Percentiles rank a stretch among this genome's conserved stretches.
Conservation (phyloP, 306 rosid species). For the Glycine soja region DNA sequence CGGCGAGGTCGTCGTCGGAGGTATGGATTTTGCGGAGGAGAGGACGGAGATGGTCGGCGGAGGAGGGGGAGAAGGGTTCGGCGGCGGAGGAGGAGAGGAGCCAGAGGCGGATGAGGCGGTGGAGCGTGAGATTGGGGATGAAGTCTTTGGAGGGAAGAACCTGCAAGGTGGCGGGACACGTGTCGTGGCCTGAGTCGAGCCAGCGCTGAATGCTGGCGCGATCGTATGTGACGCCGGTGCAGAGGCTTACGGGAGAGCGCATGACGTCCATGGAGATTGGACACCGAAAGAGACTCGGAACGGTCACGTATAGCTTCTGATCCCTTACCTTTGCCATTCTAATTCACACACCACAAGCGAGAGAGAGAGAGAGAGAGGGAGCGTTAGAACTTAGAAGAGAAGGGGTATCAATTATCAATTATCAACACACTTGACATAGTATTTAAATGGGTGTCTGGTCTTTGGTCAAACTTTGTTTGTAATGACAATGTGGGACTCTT, state of each 20-base stretch:
- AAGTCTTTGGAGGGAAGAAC: constrained; percentile 63
- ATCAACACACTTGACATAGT: too few species aligned
- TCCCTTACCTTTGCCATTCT: constrained; percentile 56
- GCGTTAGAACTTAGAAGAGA: too few species aligned
- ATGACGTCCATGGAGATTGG: constrained; percentile 73
- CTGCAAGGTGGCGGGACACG: constrained; percentile 75
- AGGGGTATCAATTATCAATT: too few species aligned
- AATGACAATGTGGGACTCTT: constrained; percentile 5
- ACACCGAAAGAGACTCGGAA: constrained; percentile 61
- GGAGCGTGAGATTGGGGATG: constrained; percentile 68
- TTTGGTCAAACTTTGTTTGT: constrained; percentile 39
- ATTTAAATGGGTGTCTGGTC: not conserved
- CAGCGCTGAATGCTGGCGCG: constrained; percentile 69
- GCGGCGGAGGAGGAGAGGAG: constrained; percentile 31
- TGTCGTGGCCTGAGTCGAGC: constrained; percentile 71
- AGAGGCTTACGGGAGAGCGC: constrained; percentile 69
- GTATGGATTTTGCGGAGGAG: constrained; percentile 39
- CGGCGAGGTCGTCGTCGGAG: constrained; percentile 21
- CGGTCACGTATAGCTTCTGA: constrained; percentile 54
- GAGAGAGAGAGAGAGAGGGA: not conserved
- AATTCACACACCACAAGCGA: not conserved
- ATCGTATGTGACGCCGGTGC: constrained; percentile 78
- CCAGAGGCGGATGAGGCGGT: constrained; percentile 67
- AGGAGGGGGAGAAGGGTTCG: constrained; percentile 19
- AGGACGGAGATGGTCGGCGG: constrained; percentile 39